Evolutionary conservation across 192 early-diverging fungal genomes (phyloP).

Genomic region (Coemansia sp.): DNA sequence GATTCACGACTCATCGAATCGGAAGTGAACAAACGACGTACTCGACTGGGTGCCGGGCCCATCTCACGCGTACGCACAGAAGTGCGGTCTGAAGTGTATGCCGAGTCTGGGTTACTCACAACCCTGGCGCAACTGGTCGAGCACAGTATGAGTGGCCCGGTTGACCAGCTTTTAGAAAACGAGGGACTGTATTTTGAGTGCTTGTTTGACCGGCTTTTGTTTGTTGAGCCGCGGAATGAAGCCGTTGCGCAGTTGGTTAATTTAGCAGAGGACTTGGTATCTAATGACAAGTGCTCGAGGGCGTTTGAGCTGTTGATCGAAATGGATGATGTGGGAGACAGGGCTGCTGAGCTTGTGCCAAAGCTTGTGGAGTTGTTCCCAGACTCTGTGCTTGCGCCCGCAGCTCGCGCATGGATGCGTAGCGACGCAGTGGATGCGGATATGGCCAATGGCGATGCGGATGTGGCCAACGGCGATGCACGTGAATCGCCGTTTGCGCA

Average conservation of each 20-base stretch:
- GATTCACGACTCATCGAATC: constrained; percentile 56
- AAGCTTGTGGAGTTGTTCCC: constrained; percentile 17
- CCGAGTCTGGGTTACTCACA: constrained; percentile 54
- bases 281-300: constrained; percentile 10
- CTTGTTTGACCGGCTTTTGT: constrained; percentile 19
- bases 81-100: constrained; percentile 69
- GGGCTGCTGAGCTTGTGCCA: constrained; percentile 7
- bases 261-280: constrained; percentile 26
- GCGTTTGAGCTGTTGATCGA: constrained; percentile 47
- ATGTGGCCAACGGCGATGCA: constrained; percentile 5
- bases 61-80: constrained; percentile 57
- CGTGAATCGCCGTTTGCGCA: constrained; percentile 43
- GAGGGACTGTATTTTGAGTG: constrained; percentile 31
- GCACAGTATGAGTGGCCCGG: not conserved
- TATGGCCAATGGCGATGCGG: constrained; percentile 4
- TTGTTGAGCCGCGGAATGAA: constrained; percentile 3
- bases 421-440: constrained; percentile 3
- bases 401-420: constrained; percentile 13
- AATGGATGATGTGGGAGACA: constrained; percentile 2
- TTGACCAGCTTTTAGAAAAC: constrained; percentile 6
- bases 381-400: constrained; percentile 10
- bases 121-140: constrained; percentile 25
- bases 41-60: constrained; percentile 68
- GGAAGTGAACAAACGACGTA: constrained; percentile 65
- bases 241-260: constrained; percentile 22